Base-by-base conservation (phyloP, 768 basidiomycete species). In the Panaeolus cyanescens region DNA sequence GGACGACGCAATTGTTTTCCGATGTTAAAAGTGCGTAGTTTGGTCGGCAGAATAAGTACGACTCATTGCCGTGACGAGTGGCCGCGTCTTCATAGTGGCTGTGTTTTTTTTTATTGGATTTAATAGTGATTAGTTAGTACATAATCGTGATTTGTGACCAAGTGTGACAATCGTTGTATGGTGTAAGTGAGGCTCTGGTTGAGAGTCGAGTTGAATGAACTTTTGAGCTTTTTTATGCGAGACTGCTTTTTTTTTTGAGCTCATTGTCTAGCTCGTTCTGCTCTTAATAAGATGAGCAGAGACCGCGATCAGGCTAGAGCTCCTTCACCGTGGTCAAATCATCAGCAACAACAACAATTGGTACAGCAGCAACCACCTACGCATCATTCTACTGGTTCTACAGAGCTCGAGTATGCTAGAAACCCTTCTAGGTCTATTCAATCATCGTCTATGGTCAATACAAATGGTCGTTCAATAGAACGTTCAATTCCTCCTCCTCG, bases 401-500 rank as follows among this genome's bases (percentile, higher is more conserved):
- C 45, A 28, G 45, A 50, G 25, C 45, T 50, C 10, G 45, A 50
- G 25, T 50, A 50, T 28, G 45, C 45, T 17, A 63, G 70, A 55
- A 62, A 64, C 53, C 75, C 78, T 54, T 67, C 19, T 25, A 50
- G 25, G 25, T 25, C 25, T 50, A 28, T 13, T 13, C 45, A 50
- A 28, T 28, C 45, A 4, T 50, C 25, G 15, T 7, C 45, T 7
- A 25, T 50, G 17, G 25, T 50, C 3, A 10, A 22, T 12, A 50
- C 25, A 28, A 50, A 50, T 50, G 45, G 45, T 28, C 45, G 45
- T 15, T 50, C 45, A 50, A 28, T 50, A 62, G 85, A 85, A 66
- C 85, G 87, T 40, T 79, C 85, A 31, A 68, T 78, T 68, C 68
- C 83, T 45, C 88, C 88, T 56, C 83, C 81, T 36, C 84, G 89